phyloP scores from a whole-genome alignment of 2,329 filamentous ascomycete species.

The Pestalotiopsis sp. region DNA sequence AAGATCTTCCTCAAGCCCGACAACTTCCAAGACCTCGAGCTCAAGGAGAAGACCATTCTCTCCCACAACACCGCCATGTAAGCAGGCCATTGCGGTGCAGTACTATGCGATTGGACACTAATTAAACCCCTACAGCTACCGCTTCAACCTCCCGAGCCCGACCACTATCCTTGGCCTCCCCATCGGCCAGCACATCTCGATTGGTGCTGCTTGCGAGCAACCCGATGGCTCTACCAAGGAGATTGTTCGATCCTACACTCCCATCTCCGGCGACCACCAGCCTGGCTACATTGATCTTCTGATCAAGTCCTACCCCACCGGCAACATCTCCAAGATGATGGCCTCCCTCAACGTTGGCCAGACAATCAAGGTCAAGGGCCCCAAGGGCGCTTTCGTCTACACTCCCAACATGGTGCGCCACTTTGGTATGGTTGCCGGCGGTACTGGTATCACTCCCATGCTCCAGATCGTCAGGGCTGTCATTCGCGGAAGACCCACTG shows the following conservation, averaged over 20 bases:
- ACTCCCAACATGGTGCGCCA: conserved; percentile 94
- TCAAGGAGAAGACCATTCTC: conserved; percentile 92
- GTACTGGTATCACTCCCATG: conserved; percentile 98
- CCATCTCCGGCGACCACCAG: conserved; percentile 86
- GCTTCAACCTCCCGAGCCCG: conserved; percentile 80
- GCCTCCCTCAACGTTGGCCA: conserved; percentile 81
- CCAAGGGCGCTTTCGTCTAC: conserved; percentile 98
- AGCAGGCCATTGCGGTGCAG: conserved; percentile 31
- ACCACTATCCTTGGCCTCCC: conserved; percentile 89
- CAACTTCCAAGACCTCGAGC: conserved; percentile 87
- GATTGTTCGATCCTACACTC: conserved; percentile 89
- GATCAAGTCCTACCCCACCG: conserved; percentile 96
- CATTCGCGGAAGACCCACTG: conserved; percentile 75
- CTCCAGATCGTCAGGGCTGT: conserved; percentile 93
- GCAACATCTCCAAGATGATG: conserved; percentile 96
- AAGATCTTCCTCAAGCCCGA: conserved; percentile 86
- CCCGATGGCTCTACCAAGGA: conserved; percentile 76
- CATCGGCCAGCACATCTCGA: conserved; percentile 98
- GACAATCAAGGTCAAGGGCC: conserved; percentile 86
- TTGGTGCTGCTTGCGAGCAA: conserved; percentile 74
- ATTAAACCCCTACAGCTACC: conserved; percentile 66
- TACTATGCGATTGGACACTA: conserved; percentile 9
- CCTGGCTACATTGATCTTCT: conserved; percentile 93
- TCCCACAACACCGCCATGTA: conserved; percentile 98
- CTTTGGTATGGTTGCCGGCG: conserved; percentile 98